Evolutionary conservation across 371 early-diverging fungal genomes (phyloP), one percentile per base, ranked within the genome.

Genomic region (Coemansia sp.): DNA sequence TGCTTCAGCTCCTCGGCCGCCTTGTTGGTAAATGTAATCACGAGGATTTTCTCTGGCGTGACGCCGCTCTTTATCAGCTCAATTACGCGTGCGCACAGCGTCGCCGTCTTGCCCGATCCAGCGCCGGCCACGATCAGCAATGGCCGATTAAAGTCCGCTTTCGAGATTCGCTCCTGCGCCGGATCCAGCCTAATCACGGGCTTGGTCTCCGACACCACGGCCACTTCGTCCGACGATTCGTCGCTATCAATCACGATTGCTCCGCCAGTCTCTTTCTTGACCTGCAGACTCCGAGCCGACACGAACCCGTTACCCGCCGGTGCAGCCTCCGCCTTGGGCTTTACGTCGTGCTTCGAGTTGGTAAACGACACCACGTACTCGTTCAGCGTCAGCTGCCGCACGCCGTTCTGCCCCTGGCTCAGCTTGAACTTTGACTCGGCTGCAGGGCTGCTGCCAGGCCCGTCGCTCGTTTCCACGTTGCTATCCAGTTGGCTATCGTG

Each of bases 11-110:
- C 88, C 13, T 73, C 77, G 0, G 88, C 85, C 5, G 88, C 88
- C 68, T 87, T 87, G 48, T 84, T 86, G 2, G 88, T 86, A 63
- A 87, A 87, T 1, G 88, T 86, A 0, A 85, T 83, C 2, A 86
- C 88, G 31, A 86, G 62, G 36, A 86, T 78, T 6, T 63, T 26
- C 5, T 42, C 16, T 4, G 87, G 85, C 1, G 65, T 20, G 2
- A 82, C 67, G 1, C 76, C 55, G 20, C 70, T 73, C 36, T 72
- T 62, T 8, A 81, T 35, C 7, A 87, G 61, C 58, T 67, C 71
- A 43, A 62, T 16, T 1, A 81, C 73, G 1, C 70, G 77, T n/a
- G 68, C 70, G 34, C 60, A 68, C 34, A 68, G 65, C 73, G 86
- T 86, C 65, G 84, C 56, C 14, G 87, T 86, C 59, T 87, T 87